These are phyloP conservation scores for Carex littledalei DNA, from an alignment of 176 grass and related monocot genomes.

Conservation along the genomic window DNA sequence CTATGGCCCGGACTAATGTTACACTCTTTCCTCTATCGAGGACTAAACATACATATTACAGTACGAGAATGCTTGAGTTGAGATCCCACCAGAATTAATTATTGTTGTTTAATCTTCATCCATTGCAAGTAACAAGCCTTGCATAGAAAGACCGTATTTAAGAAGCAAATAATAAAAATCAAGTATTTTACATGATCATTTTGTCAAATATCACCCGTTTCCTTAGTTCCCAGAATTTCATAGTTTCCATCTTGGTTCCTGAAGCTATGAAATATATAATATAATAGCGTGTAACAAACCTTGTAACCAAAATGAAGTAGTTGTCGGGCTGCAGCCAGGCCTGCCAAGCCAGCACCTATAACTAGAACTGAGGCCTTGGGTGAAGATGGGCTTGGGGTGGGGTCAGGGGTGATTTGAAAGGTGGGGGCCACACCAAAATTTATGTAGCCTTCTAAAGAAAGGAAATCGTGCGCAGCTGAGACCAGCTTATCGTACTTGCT, in stretches of 20 bases:
- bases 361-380: conserved; percentile 45
- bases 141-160: neutral
- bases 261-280: neutral
- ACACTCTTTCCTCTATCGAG: no score
- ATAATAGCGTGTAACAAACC: neutral
- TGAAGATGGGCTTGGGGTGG: conserved; percentile 13
- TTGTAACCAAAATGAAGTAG: conserved; percentile 58
- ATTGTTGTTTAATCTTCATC: neutral
- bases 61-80: neutral
- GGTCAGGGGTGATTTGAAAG: conserved; percentile 44
- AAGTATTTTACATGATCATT: neutral
- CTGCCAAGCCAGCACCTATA: conserved; percentile 68
- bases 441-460: conserved; percentile 68
- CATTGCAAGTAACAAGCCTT: neutral
- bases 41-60: neutral
- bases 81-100: neutral
- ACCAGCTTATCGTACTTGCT: conserved; percentile 68
- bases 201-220: neutral
- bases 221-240: neutral
- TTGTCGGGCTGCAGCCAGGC: conserved; percentile 74
- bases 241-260: neutral
- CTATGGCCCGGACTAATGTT: no score
- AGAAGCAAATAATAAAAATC: neutral
- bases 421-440: conserved; percentile 82
- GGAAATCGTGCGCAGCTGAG: conserved; percentile 59